A percentile compares a stretch with the other conserved stretches of the same genome.
These are phyloP conservation scores for Fibroporia radiculosa DNA, from an alignment of 768 basidiomycete genomes.

Conservation along the genomic window DNA sequence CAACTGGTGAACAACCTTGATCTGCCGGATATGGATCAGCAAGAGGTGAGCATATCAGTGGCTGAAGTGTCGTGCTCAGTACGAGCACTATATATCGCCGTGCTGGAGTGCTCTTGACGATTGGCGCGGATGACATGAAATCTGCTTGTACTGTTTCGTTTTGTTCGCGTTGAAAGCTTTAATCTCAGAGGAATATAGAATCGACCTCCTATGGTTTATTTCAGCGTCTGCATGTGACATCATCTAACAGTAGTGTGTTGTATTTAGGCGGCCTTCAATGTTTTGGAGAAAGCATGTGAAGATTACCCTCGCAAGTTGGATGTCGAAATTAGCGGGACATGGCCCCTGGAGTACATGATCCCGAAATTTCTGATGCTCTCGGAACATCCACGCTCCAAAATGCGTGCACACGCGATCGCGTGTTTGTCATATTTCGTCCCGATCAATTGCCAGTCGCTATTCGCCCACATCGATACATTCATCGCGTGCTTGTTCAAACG, in stretches of 20 bases:
- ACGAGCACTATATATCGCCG: neutral
- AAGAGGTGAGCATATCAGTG: slow-evolving; percentile 62
- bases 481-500: slow-evolving; percentile 91
- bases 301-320: slow-evolving; percentile 95
- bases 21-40: slow-evolving; percentile 61
- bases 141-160: too few species aligned
- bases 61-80: neutral
- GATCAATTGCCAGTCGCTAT: slow-evolving; percentile 79
- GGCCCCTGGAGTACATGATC: slow-evolving; percentile 93
- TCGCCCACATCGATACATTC: slow-evolving; percentile 87
- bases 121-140: too few species aligned
- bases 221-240: too few species aligned
- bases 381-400: slow-evolving; percentile 79
- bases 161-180: too few species aligned
- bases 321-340: slow-evolving; percentile 86
- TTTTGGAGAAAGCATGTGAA: slow-evolving; percentile 92
- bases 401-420: slow-evolving; percentile 90
- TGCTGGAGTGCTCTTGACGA: too few species aligned
- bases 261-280: slow-evolving; percentile 81
- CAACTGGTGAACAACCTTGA: slow-evolving; percentile 78
- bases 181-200: too few species aligned
- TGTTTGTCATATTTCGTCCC: slow-evolving; percentile 92
- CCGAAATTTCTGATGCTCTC: slow-evolving; percentile 89
- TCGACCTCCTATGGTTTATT: too few species aligned
- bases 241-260: slow-evolving; percentile 1